Evolutionary conservation across 495 filamentous ascomycete genomes (phyloP).

Genomic region (Opeltia flavorubescens): DNA sequence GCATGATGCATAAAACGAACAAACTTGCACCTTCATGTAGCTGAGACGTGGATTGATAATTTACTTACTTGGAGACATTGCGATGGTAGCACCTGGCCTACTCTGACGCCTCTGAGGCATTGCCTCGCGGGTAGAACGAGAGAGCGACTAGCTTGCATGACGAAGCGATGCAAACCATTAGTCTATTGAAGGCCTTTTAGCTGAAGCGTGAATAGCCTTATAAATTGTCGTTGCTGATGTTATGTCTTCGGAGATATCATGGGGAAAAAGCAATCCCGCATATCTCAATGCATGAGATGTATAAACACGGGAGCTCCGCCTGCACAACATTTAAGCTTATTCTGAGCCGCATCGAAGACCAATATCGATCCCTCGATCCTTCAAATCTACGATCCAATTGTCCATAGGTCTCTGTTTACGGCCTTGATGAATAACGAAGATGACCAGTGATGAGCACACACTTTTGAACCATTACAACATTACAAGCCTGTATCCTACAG

Average conservation of each 20-base stretch:
- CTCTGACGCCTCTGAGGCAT: constrained; percentile 38
- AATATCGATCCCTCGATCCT: no score
- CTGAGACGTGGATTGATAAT: no score
- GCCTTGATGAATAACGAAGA: constrained; percentile 29
- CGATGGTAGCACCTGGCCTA: constrained; percentile 32
- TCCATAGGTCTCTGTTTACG: no score
- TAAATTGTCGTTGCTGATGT: no score
- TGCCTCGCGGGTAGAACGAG: constrained; percentile 40
- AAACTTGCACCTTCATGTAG: neutral
- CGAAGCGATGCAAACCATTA: constrained; percentile 16
- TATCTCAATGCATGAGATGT: neutral
- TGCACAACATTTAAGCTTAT: no score
- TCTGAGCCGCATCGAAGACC: no score
- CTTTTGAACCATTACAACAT: constrained; percentile 87
- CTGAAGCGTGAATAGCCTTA: neutral
- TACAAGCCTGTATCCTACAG: constrained; percentile 58
- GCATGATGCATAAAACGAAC: constrained; percentile 11
- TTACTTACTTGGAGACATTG: constrained; percentile 26
- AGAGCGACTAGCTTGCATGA: constrained; percentile 46
- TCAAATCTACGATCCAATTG: no score
- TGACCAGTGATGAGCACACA: constrained; percentile 48
- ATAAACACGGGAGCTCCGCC: no score
- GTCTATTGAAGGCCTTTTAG: neutral
- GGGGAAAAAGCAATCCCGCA: neutral
- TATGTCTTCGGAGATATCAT: neutral